phyloP scores from a whole-genome alignment of 2,329 filamentous ascomycete species.

The Domatiomyces catenatus region DNA sequence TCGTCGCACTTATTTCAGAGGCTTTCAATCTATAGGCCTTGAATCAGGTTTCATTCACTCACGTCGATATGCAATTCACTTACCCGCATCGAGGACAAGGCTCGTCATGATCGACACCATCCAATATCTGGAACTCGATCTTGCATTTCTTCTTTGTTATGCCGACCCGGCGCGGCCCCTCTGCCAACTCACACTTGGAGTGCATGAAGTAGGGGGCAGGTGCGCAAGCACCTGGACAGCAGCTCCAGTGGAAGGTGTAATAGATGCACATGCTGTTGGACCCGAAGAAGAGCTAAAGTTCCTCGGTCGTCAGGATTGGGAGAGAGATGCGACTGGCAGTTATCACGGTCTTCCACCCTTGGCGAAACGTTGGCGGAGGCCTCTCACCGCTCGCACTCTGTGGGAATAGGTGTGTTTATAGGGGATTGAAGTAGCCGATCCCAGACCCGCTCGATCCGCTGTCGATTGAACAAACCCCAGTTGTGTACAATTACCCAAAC shows the following conservation, averaged over 20 bases:
- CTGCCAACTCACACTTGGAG: constrained; percentile 12
- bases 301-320: background rate
- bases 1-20: background rate
- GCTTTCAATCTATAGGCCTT: background rate
- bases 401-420: background rate
- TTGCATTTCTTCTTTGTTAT: constrained; percentile 9
- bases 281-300: background rate
- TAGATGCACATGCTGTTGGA: constrained; percentile 14
- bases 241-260: constrained; percentile 17
- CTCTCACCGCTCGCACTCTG: background rate
- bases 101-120: constrained; percentile 15
- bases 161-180: background rate
- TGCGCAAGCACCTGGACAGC: constrained; percentile 15
- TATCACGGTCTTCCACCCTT: background rate
- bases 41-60: background rate
- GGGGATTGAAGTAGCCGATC: background rate
- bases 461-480: background rate
- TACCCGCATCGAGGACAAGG: constrained; percentile 16
- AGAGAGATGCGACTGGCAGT: background rate
- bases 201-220: constrained; percentile 17
- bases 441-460: background rate
- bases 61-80: background rate
- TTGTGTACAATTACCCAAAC: background rate
- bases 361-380: background rate
- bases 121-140: constrained; percentile 15